Evolutionary conservation across 306 rosid species (phyloP).

Genomic region (Pueraria montana): DNA sequence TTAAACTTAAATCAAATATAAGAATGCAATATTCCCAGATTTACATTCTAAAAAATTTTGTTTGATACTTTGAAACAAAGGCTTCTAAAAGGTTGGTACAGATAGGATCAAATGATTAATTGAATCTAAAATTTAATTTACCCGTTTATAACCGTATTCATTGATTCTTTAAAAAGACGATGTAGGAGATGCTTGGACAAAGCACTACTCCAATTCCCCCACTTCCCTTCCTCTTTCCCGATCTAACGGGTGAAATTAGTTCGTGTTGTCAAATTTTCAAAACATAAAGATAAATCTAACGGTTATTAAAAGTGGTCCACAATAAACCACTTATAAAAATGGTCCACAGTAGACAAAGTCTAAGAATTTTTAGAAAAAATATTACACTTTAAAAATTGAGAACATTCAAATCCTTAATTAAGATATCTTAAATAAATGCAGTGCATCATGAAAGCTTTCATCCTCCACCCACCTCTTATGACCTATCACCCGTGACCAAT

Average conservation of each 20-base stretch:
- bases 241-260: neutral
- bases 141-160: neutral
- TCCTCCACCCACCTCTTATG: slow-evolving; percentile 8
- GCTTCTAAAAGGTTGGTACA: too few relatives aligned
- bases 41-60: too few relatives aligned
- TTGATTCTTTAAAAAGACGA: neutral
- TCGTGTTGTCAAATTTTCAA: neutral
- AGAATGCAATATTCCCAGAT: too few relatives aligned
- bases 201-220: neutral
- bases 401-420: neutral
- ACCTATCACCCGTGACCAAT: slow-evolving; percentile 15
- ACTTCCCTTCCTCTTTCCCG: neutral
- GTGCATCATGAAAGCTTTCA: slow-evolving; percentile 1
- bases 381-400: neutral
- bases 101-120: too few relatives aligned
- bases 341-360: too few relatives aligned
- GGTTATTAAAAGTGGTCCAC: too few relatives aligned
- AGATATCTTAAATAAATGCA: neutral
- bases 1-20: too few relatives aligned
- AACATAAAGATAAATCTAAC: too few relatives aligned
- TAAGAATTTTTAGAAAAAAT: neutral
- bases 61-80: too few relatives aligned
- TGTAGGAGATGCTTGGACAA: neutral
- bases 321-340: too few relatives aligned
- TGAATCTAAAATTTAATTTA: neutral